Evolutionary conservation across 352 stramenopile species (phyloP), one percentile per base, ranked within the genome.

Genomic region (Pythium apleroticum): DNA sequence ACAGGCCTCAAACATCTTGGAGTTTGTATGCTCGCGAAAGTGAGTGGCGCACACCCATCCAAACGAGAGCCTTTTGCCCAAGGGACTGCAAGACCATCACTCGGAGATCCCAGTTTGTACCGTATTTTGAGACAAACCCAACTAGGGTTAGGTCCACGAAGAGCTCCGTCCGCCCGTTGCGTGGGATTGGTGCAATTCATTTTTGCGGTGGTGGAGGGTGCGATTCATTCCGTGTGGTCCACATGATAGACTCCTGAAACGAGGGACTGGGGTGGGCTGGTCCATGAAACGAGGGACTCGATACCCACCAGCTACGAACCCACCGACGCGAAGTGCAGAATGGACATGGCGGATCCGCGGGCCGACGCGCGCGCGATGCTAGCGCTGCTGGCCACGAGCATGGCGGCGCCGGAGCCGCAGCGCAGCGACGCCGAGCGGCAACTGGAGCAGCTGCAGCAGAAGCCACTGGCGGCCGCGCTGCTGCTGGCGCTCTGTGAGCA

Each of bases 21-120:
- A 59, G 27, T 90, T 90, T 90, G 84, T 92, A 92, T 89, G 63
- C 41, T 1, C 1, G 5, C 1, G 24, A 12, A 86, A 88, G 73
- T 86, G 81, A 76, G 76, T 90, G 81, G 83, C 67, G 65, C 55
- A 57, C 61, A 68, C 60, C 33, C 25, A 33, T 52, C 30, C 30
- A 30, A 55, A 57, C 20, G 22, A 33, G 37, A 39, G 53, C 28
- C 20, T 53, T 49, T 48, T 48, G 12, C 28, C 52, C 24, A 41
- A 31, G 33, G 24, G 33, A 28, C 9, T 27, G 22, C 35, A 17
- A 33, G 53, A 69, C 63, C 63, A 72, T 70, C 67, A 74, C 53
- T 69, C 66, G 12, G 8, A 27, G 6, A 50, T 50, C 43, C 43
- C 27, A 3, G 3, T 7, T 14, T 17, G 7, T 20, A 50, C 43